A percentile compares a stretch with the other conserved stretches of the same genome.
phyloP scores from a whole-genome alignment of 345 rosid genomes.

The Brassica juncea region DNA sequence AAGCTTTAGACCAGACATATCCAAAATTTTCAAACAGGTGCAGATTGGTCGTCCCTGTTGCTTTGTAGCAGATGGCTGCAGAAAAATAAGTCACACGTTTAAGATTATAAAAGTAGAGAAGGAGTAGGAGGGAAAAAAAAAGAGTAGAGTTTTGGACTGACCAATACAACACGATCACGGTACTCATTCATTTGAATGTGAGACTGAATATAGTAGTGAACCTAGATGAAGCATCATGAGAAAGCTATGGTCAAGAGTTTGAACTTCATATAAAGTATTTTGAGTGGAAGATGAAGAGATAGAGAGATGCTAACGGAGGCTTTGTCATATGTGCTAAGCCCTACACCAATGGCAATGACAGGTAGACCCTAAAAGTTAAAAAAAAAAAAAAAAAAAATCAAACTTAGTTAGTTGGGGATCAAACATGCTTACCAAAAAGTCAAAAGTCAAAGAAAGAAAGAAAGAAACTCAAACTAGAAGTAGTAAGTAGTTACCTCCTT shows the following conservation, averaged over 20 bases:
- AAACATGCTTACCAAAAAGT: constrained; percentile 12
- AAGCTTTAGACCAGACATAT: constrained; percentile 93
- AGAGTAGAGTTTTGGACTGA: constrained; percentile 35
- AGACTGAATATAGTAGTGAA: constrained; percentile 84
- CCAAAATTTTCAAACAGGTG: constrained; percentile 86
- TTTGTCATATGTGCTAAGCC: constrained; percentile 90
- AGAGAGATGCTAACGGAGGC: constrained; percentile 72
- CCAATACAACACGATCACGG: constrained; percentile 89
- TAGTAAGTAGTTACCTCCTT: constrained; percentile 59
- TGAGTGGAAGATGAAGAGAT: background rate
- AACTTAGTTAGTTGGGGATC: background rate
- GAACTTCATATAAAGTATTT: constrained; percentile 4
- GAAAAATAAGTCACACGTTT: background rate
- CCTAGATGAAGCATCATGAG: constrained; percentile 46
- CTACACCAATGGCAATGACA: constrained; percentile 82
- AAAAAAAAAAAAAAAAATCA: background rate
- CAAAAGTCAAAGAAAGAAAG: background rate
- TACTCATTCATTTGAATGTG: constrained; percentile 98
- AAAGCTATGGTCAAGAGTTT: constrained; percentile 4
- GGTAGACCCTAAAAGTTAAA: constrained; percentile 73
- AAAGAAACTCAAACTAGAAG: constrained; percentile 17
- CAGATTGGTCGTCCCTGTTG: constrained; percentile 66
- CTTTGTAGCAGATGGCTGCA: constrained; percentile 75
- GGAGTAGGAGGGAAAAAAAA: background rate
- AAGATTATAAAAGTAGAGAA: background rate